phyloP scores from a whole-genome alignment of 306 rosid genomes.

The Castanea crenata region DNA sequence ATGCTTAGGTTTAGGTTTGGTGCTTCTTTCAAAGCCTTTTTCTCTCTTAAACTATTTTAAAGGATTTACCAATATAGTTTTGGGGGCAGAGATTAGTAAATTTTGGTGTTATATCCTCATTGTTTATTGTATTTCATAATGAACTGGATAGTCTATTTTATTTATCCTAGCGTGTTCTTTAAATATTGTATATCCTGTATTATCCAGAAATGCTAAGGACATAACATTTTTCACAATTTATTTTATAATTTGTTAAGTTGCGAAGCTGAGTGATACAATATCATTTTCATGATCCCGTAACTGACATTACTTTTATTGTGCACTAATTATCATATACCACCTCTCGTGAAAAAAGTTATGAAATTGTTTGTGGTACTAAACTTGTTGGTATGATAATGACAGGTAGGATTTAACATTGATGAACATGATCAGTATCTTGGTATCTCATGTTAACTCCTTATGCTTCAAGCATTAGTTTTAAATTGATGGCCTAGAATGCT shows the following conservation, averaged over 20 bases:
- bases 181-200: not conserved
- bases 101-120: not conserved
- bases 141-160: not conserved
- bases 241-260: too few relatives aligned
- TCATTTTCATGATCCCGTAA: too few relatives aligned
- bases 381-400: too few relatives aligned
- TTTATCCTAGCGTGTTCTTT: not conserved
- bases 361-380: too few relatives aligned
- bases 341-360: too few relatives aligned
- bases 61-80: constrained; percentile 8
- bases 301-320: too few relatives aligned
- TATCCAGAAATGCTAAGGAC: not conserved
- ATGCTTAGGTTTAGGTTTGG: not conserved
- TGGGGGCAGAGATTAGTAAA: not conserved
- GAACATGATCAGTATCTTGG: not conserved
- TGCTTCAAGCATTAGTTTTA: not conserved
- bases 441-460: not conserved
- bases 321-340: too few relatives aligned
- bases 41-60: constrained; percentile 3
- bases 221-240: too few relatives aligned
- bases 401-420: not conserved
- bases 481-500: not conserved
- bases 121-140: not conserved
- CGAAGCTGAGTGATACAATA: too few relatives aligned
- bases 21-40: constrained; percentile 12